Evolutionary conservation across 2,329 filamentous ascomycete genomes (phyloP).

Genomic region (Xylaria sp.): DNA sequence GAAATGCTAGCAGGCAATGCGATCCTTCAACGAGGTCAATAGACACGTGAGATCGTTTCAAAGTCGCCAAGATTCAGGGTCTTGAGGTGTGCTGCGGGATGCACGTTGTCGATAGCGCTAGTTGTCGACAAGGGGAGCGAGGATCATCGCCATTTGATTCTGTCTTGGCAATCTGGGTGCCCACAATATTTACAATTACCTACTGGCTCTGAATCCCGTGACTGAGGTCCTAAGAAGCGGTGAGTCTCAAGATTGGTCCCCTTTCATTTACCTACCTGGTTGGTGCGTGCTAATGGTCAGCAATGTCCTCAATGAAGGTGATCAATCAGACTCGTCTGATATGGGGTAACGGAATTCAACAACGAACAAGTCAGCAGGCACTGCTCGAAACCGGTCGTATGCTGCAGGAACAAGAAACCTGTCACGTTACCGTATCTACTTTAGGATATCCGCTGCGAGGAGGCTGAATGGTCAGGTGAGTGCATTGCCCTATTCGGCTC

Average conservation of each 20-base stretch:
- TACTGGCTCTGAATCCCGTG: conserved; percentile 20
- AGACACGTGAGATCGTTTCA: conserved; percentile 18
- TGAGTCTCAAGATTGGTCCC: conserved; percentile 29
- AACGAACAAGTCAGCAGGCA: conserved; percentile 4
- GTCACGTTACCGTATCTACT: conserved; percentile 6
- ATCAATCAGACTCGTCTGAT: conserved; percentile 11
- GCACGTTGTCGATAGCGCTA: conserved; percentile 26
- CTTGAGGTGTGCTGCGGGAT: conserved; percentile 24
- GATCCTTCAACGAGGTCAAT: conserved; percentile 15
- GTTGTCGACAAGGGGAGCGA: conserved; percentile 5
- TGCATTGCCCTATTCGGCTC: not conserved
- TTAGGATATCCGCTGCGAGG: conserved; percentile 17
- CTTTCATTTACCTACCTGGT: not conserved
- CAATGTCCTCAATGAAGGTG: conserved; percentile 15
- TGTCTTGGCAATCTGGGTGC: conserved; percentile 31
- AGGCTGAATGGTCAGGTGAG: conserved; percentile 25
- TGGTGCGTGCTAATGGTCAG: conserved; percentile 14
- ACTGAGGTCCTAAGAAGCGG: conserved; percentile 31
- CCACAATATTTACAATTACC: conserved; percentile 12
- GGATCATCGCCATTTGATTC: conserved; percentile 27
- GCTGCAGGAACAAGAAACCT: conserved; percentile 10
- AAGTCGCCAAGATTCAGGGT: conserved; percentile 37
- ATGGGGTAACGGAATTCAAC: not conserved
- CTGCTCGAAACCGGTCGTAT: conserved; percentile 2
- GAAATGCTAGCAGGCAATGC: conserved; percentile 24